These are phyloP conservation scores for Lachnellula suecica DNA, from an alignment of 2,329 filamentous ascomycete genomes.

Conservation along the genomic window DNA sequence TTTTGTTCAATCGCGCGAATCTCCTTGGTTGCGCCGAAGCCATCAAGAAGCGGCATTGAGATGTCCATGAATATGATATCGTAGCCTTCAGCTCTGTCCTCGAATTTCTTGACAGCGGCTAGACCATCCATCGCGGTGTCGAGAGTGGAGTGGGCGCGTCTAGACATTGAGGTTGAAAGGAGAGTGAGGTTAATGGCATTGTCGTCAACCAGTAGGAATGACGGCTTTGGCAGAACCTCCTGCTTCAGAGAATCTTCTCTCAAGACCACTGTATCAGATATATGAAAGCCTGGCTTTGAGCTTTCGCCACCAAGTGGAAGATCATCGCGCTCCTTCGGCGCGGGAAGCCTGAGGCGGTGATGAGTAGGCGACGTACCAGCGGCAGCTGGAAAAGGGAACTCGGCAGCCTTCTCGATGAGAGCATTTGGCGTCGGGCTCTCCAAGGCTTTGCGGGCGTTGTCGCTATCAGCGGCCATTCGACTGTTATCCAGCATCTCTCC, in stretches of 20 bases:
- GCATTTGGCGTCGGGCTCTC: constrained; percentile 31
- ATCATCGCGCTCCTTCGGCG: background rate
- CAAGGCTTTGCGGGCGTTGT: constrained; percentile 32
- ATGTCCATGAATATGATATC: constrained; percentile 50
- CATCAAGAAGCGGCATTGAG: constrained; percentile 55
- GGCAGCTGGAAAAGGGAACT: constrained; percentile 30
- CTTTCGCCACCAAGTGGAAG: too few species aligned
- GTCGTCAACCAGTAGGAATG: constrained; percentile 41
- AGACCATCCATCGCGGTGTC: constrained; percentile 46
- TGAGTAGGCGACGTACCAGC: constrained; percentile 1
- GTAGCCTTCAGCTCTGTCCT: constrained; percentile 35
- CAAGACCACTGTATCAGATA: background rate
- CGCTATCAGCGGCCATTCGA: constrained; percentile 32
- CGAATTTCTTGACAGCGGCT: constrained; percentile 46
- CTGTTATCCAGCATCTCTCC: constrained; percentile 31
- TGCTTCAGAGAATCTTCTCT: background rate
- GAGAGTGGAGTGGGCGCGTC: constrained; percentile 38
- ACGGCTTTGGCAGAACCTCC: constrained; percentile 3
- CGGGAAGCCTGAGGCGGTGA: background rate
- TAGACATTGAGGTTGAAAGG: constrained; percentile 37
- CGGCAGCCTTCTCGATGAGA: constrained; percentile 21
- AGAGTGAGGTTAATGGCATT: constrained; percentile 43
- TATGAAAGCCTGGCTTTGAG: background rate
- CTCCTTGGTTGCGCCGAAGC: constrained; percentile 45
- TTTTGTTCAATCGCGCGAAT: constrained; percentile 47